Base-by-base conservation (phyloP, 2,329 filamentous ascomycete genomes). In the Fusarium ramigenum region DNA sequence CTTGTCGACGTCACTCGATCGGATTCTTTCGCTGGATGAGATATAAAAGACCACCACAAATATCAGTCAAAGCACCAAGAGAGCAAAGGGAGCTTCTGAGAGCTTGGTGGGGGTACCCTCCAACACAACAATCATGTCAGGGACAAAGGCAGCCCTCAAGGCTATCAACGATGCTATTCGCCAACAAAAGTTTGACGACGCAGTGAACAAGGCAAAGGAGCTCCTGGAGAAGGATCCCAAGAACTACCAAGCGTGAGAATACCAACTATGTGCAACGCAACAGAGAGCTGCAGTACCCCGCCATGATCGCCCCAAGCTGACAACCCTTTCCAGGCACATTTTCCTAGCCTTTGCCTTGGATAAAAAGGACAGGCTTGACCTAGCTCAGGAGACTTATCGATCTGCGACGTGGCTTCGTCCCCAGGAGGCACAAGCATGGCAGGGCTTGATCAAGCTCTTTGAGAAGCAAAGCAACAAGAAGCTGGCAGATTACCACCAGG, bases 271-370 rank as follows among this genome's bases (percentile, higher is more conserved):
- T 32, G 61, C 12, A 39, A 30, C 39, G 60, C 11, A 39, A 32
- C 39, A 62, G 10, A 37, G 32, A 71, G 40, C 54, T 67, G 21
- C 30, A 68, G 34, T 58, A 70, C 72, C 56, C 64, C 64, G 59
- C 70, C 66, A 64, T 50, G 16, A 54, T 50, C 42, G 42, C 14
- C 39, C 42, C 53, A 54, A 62, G 63, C 65, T 74, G 66, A 75
- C 74, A 47, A 30, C 52, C 52, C 59, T 47, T 37, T 50, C 23
- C 67, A 94, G 92, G 32, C 89, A 93, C 73, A 88, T 98, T n/a
- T 97, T 98, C 79, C 85, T 97, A 23, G 96, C 94, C 4, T 94
- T 97, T 80, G 93, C 93, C 4, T 86, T 92, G 50, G 94, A 97
- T 81, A 96, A 95, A 80, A 88, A 92, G 70, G 89, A 90, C 68